Evolutionary conservation across 306 rosid species (phyloP).

Genomic region (Acacia acuminata): DNA sequence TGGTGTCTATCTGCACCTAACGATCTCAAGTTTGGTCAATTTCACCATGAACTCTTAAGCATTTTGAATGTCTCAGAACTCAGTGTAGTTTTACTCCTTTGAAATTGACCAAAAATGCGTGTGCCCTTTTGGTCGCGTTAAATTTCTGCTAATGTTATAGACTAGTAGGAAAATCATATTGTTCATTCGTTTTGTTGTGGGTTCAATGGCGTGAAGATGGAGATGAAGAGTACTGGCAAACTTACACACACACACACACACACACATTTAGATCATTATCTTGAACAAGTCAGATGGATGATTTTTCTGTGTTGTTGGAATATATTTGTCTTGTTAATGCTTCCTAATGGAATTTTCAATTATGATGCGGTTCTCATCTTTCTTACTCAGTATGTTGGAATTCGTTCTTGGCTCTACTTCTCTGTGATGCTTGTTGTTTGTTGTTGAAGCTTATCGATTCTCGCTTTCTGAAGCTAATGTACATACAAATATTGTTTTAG

Average conservation of each 20-base stretch:
- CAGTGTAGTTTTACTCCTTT: not conserved
- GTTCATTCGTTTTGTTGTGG: not conserved
- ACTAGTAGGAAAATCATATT: not conserved
- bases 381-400: not conserved
- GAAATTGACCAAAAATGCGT: not conserved
- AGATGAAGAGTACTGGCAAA: not conserved
- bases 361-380: not conserved
- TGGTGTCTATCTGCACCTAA: not conserved
- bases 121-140: not conserved
- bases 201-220: not conserved
- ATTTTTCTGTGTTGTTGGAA: not conserved
- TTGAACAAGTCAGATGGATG: not conserved
- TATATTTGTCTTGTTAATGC: not conserved
- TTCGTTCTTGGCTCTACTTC: not conserved
- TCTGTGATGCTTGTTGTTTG: not conserved
- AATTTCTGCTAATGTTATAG: not conserved
- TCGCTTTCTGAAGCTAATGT: not conserved
- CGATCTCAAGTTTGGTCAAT: not conserved
- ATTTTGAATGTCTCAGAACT: conserved; percentile 2
- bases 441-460: not conserved
- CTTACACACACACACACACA: not conserved
- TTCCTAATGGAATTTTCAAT: not conserved
- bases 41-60: not conserved
- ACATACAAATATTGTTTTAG: not conserved
- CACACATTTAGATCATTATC: not conserved